A percentile compares a stretch with the other conserved stretches of the same genome.
Conservation (phyloP, 23 red algal species). For the Gracilaria domingensis region DNA sequence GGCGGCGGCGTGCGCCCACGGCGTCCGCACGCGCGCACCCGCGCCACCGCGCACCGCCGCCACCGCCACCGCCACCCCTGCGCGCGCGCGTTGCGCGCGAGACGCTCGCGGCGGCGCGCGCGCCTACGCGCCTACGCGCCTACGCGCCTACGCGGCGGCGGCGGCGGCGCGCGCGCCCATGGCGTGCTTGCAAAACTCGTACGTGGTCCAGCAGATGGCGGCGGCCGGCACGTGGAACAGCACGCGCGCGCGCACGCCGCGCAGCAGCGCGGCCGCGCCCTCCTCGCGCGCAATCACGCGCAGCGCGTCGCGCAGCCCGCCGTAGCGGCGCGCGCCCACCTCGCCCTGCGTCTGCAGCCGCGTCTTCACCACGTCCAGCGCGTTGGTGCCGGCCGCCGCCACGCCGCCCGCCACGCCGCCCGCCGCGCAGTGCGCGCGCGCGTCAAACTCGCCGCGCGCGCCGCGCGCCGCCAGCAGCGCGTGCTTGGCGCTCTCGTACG, state of each 20-base stretch:
- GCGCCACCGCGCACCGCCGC: too few relatives aligned
- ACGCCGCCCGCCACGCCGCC: slow-evolving; percentile 79
- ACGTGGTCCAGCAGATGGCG: slow-evolving; percentile 92
- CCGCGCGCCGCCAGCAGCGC: slow-evolving; percentile 41
- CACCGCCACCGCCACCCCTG: too few relatives aligned
- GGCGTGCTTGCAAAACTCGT: slow-evolving; percentile 87
- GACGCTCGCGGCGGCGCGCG: neutral
- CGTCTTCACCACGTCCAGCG: slow-evolving; percentile 95
- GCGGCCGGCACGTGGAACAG: slow-evolving; percentile 95
- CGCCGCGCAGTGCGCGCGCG: slow-evolving; percentile 62
- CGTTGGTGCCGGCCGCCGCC: slow-evolving; percentile 86
- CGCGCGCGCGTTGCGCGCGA: too few relatives aligned
- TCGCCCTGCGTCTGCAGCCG: slow-evolving; percentile 98
- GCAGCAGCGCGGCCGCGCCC: slow-evolving; percentile 72
- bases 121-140: neutral
- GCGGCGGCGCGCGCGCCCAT: neutral
- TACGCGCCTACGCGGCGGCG: neutral
- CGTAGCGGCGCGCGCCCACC: slow-evolving; percentile 90
- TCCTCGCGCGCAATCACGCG: slow-evolving; percentile 75
- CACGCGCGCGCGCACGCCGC: slow-evolving; percentile 86
- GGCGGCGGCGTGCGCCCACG: too few relatives aligned
- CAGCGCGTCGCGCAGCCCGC: slow-evolving; percentile 76
- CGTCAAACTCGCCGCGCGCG: slow-evolving; percentile 43
- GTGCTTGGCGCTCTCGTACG: slow-evolving; percentile 80
- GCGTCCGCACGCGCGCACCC: too few relatives aligned